Evolutionary conservation across 2,329 filamentous ascomycete species (phyloP), one percentile per base, ranked within the genome.

Genomic region (Trichoderma citrinoviride): DNA sequence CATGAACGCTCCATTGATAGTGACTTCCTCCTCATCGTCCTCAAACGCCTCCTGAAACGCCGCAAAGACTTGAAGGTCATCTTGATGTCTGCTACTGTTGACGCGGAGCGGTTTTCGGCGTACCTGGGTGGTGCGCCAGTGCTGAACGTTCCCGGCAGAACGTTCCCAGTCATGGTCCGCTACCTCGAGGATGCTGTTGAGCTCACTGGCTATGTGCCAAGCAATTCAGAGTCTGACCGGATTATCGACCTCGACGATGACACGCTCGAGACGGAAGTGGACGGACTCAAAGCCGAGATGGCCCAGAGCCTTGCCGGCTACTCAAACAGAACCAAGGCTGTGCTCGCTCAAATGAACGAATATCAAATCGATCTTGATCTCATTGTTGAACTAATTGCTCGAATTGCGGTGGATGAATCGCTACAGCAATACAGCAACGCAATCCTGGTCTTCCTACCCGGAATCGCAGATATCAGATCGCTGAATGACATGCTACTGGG

Each of bases 1-100:
- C 95, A 99, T 73, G 95, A 99, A 76, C 88, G 94, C 67, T 91
- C 92, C 14, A 98, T 99, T 70, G 95, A 99, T 74, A 97, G 93
- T 64, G 95, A 99, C 75, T 97, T 99, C 75, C 81, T 99, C 40
- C 83, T 99, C 17, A 95, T 99, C 70, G 91, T 98, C 1, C 83
- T 99, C 57, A 92, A 92, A 73, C 90, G 93, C 67, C 81, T 99
- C 4, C 85, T 97, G 79, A 76, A 85, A 33, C 85, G 86, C 69
- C 85, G 94, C 61, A 89, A 89, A 67, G 91, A 96, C 68, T 81
- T 99, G 58, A 98, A 96, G 77, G 90, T 99, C 21, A 85, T 99
- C 43, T 84, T 99, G 54, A 99, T 99, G 95, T 98, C 94, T 69
- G 95, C 95, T 12, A 99, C 95, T 0, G 92, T 99, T 7, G 92